Base-by-base conservation (phyloP, 2,329 filamentous ascomycete species). In the Akanthomyces muscarius region DNA sequence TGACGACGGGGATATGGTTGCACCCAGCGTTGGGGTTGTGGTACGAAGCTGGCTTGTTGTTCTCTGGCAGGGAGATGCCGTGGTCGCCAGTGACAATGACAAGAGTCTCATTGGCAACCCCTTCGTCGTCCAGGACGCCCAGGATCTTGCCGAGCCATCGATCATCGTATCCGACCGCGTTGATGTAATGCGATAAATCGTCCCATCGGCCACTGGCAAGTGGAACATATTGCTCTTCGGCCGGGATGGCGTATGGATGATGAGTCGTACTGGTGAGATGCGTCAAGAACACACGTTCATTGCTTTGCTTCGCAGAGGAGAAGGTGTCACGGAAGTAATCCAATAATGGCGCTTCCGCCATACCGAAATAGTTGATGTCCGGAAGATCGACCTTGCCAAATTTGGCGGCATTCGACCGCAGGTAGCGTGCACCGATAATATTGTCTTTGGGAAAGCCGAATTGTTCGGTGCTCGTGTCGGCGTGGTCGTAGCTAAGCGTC, bases 211-310 rank as follows among this genome's bases (percentile, higher is more conserved):
- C 71, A 23, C 66, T 67, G 1, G 68, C 67, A 30, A 75, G 50
- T 1, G 71, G 70, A 0, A 71, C 66, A 10, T 74, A 73, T 1
- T 57, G 61, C 36, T 74, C 72, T 0, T 68, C 67, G 1, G 55
- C 65, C 0, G 73, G 73, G 53, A 75, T 65, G 0, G 67, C 67
- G 38, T 72, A 75, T 4, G 71, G 69, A 41, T 75, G 73, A 60
- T 76, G 74, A 4, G 69, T 73, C 3, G 74, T 75, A 65, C 74
- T 75, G 3, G 74, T 76, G 4, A 76, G 62, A 62, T 76, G 74
- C 2, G 73, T 72, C 7, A 75, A 56, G 42, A 75, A 75, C 0
- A 75, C 67, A 6, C 74, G 69, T 42, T 74, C 68, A 16, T 74
- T 67, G 1, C 68, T 69, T 41, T 70, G 66, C 36, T 65, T 68